phyloP scores from a whole-genome alignment of 192 early-diverging fungal species.

The Coemansia furcata region DNA sequence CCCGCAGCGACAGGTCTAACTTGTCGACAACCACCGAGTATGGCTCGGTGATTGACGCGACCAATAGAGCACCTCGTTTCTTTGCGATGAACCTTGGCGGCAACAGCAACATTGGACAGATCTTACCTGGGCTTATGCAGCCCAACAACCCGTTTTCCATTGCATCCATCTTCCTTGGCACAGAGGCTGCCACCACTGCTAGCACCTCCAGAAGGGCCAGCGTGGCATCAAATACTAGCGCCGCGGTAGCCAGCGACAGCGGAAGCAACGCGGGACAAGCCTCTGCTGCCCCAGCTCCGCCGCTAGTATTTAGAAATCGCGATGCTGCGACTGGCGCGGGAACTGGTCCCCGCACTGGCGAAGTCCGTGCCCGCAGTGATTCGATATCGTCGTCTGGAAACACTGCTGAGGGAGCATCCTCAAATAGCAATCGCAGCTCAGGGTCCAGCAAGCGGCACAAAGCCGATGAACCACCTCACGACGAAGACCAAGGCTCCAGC shows the following conservation, averaged over 20 bases:
- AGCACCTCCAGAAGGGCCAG: constrained; percentile 20
- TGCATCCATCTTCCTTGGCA: constrained; percentile 22
- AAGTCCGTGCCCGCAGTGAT: constrained; percentile 14
- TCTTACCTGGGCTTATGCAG: constrained; percentile 3
- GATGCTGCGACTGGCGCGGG: neutral
- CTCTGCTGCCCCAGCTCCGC: neutral
- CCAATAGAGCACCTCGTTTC: neutral
- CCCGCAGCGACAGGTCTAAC: constrained; percentile 34
- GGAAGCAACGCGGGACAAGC: neutral
- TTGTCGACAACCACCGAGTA: constrained; percentile 42
- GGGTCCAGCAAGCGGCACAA: constrained; percentile 32
- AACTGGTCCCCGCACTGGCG: constrained; percentile 15
- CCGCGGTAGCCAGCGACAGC: neutral
- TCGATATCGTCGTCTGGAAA: constrained; percentile 2
- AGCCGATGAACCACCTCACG: neutral
- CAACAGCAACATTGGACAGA: neutral
- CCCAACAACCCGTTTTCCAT: constrained; percentile 29
- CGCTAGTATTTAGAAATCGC: neutral
- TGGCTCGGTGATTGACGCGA: constrained; percentile 12
- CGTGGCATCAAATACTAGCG: constrained; percentile 11
- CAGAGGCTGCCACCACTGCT: constrained; percentile 27
- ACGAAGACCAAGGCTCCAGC: neutral
- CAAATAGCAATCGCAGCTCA: neutral
- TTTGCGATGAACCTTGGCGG: neutral
- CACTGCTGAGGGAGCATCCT: neutral